Evolutionary conservation across 176 grass and related monocot genomes (phyloP).

Genomic region (Saccharum officinarum): DNA sequence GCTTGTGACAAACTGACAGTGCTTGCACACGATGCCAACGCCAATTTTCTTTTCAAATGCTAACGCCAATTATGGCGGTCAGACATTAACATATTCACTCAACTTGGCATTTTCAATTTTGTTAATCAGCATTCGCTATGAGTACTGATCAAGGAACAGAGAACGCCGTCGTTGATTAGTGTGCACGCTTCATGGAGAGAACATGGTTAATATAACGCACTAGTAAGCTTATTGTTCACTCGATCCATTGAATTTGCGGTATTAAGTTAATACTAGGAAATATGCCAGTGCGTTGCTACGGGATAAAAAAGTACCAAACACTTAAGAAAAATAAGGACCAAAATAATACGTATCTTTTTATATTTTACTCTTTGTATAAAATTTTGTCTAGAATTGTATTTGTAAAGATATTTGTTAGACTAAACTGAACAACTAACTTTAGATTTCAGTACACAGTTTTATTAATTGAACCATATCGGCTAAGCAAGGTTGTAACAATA

Average conservation of each 20-base stretch:
- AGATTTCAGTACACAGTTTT: too few relatives aligned
- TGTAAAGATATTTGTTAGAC: too few relatives aligned
- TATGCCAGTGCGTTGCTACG: too few relatives aligned
- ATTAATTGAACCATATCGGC: too few relatives aligned
- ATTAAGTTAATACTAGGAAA: too few relatives aligned
- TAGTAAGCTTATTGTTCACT: background rate
- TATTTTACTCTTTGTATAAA: too few relatives aligned
- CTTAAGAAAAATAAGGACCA: too few relatives aligned
- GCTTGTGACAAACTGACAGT: background rate
- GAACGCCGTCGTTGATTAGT: background rate
- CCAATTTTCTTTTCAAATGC: background rate
- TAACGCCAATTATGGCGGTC: background rate
- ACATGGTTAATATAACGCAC: background rate
- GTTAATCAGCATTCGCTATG: background rate
- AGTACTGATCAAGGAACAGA: background rate
- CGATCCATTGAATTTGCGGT: slow-evolving; percentile 6
- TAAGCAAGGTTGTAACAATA: too few relatives aligned
- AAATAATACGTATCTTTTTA: too few relatives aligned
- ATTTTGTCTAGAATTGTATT: too few relatives aligned
- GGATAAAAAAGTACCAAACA: too few relatives aligned
- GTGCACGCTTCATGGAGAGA: slow-evolving; percentile 12
- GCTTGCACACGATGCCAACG: slow-evolving; percentile 15
- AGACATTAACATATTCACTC: background rate
- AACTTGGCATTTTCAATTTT: slow-evolving; percentile 14
- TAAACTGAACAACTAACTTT: too few relatives aligned